A percentile compares a stretch with the other conserved stretches of the same genome.
Conservation (phyloP, 345 rosid genomes). For the Citrus cavaleriei region DNA sequence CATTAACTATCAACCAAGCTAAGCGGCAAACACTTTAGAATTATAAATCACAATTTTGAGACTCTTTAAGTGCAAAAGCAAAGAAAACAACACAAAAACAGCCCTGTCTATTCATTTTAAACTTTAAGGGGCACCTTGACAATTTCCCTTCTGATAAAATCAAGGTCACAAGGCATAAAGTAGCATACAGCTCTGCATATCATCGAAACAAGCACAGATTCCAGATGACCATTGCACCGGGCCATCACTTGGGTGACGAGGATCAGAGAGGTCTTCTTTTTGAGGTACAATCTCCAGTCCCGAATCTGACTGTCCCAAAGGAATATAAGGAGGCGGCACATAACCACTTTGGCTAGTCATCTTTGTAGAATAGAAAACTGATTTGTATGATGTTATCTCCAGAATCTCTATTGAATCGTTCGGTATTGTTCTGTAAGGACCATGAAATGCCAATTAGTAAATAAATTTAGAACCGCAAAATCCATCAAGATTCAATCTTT, state of each 20-base stretch:
- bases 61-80: not conserved
- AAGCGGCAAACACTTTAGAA: not conserved
- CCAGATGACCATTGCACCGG: constrained; percentile 83
- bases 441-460: not conserved
- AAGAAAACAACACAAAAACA: not conserved
- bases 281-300: constrained; percentile 33
- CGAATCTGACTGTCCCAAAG: constrained; percentile 57
- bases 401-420: not conserved
- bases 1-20: not conserved
- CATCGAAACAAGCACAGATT: constrained; percentile 97
- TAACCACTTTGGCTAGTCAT: constrained; percentile 61
- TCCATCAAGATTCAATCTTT: not conserved
- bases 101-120: not conserved
- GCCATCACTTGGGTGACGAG: constrained; percentile 13
- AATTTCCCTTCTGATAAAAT: constrained; percentile 38
- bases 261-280: constrained; percentile 20
- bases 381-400: not conserved
- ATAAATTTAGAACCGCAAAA: not conserved
- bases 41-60: not conserved
- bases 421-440: constrained; percentile 2
- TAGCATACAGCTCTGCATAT: constrained; percentile 95
- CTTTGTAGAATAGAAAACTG: constrained; percentile 3
- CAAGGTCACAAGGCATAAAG: constrained; percentile 69
- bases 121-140: constrained; percentile 60
- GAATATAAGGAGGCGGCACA: constrained; percentile 79